These are phyloP conservation scores for Dioscorea alata DNA, from an alignment of 106 monocot species.

Conservation along the genomic window DNA sequence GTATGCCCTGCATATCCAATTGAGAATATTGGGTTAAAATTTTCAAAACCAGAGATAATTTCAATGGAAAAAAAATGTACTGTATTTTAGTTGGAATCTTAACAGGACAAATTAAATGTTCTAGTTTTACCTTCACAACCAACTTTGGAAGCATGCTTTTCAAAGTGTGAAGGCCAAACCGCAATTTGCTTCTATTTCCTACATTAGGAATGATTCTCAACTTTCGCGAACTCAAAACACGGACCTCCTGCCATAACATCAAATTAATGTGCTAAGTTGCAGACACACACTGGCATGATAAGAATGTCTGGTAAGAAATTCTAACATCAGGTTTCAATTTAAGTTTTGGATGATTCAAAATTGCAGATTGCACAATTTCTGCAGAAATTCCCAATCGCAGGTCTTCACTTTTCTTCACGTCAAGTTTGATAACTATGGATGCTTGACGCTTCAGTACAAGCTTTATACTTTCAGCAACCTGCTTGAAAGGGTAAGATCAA, in stretches of 20 bases:
- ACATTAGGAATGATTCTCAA: conserved; percentile 58
- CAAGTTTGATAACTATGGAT: conserved; percentile 56
- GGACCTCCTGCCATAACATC: conserved; percentile 49
- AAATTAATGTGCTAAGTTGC: neutral
- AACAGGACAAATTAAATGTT: neutral
- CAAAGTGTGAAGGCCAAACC: conserved; percentile 51
- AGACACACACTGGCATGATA: neutral
- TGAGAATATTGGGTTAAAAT: neutral
- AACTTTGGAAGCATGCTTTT: conserved; percentile 67
- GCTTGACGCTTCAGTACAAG: conserved; percentile 63
- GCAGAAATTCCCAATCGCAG: conserved; percentile 65
- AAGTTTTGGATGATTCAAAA: conserved; percentile 64
- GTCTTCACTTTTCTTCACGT: conserved; percentile 47
- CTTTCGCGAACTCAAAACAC: conserved; percentile 23
- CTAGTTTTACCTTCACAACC: conserved; percentile 67
- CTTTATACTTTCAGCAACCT: conserved; percentile 65
- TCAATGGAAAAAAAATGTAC: too few relatives aligned
- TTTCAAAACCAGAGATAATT: neutral
- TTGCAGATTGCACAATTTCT: conserved; percentile 58
- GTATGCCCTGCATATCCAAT: conserved; percentile 53
- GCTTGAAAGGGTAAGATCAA: conserved; percentile 10
- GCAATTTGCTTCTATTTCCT: conserved; percentile 35
- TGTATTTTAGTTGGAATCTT: neutral
- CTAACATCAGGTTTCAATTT: conserved; percentile 75
- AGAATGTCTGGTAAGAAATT: neutral